phyloP scores from a whole-genome alignment of 257 asterid species.

The Nicotiana tomentosiformis region DNA sequence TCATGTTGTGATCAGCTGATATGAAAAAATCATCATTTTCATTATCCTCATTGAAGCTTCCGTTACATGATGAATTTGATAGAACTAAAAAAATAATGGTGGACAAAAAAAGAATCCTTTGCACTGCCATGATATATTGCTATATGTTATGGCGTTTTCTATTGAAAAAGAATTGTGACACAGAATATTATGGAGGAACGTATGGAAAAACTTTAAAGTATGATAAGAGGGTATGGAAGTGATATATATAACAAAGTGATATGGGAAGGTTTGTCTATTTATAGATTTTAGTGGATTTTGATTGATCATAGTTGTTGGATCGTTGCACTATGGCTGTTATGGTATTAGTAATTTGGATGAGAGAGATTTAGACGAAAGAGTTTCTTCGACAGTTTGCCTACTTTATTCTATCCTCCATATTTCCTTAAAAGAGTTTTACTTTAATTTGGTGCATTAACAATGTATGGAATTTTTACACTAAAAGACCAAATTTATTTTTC shows the following conservation, averaged over 20 bases:
- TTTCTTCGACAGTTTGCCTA: background rate
- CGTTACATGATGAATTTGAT: constrained; percentile 14
- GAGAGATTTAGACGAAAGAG: constrained; percentile 17
- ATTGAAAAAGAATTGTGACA: background rate
- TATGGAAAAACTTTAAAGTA: background rate
- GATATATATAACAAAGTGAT: background rate
- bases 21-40: background rate
- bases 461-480: too few species aligned
- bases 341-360: constrained; percentile 12
- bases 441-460: too few species aligned
- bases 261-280: constrained; percentile 6
- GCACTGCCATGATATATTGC: background rate
- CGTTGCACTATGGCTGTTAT: constrained; percentile 13
- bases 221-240: background rate
- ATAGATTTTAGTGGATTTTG: background rate
- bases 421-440: too few species aligned
- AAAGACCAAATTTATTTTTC: too few species aligned
- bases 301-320: background rate
- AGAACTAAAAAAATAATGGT: background rate
- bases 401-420: background rate
- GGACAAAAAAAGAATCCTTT: background rate
- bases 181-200: background rate
- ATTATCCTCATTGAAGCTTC: background rate
- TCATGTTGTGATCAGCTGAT: background rate
- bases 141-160: background rate